Evolutionary conservation across 768 basidiomycete genomes (phyloP).

Genomic region (Hericium erinaceus): DNA sequence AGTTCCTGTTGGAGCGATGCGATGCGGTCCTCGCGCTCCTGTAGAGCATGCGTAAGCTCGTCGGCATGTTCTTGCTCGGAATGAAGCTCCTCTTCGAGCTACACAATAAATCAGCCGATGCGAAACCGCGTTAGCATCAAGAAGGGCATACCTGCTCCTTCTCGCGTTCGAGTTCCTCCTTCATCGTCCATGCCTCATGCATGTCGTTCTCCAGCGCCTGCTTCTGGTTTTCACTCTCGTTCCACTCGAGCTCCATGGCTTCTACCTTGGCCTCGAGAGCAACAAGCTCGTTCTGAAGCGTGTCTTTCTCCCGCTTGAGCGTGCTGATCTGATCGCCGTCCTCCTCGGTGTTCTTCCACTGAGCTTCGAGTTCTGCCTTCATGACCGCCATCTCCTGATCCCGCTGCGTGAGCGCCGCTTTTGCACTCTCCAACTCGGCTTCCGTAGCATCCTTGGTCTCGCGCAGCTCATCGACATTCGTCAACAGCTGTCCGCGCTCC

Average conservation of each 20-base stretch:
- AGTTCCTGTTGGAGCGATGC: conserved; percentile 45
- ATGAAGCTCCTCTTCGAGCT: conserved; percentile 50
- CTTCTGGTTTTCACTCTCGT: conserved; percentile 45
- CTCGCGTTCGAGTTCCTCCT: conserved; percentile 40
- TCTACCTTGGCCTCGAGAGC: conserved; percentile 18
- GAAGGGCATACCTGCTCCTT: conserved; percentile 4
- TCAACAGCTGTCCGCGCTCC: conserved; percentile 38
- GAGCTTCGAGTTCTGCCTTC: conserved; percentile 58
- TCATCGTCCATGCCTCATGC: conserved; percentile 41
- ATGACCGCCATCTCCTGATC: conserved; percentile 30
- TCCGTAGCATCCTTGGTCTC: conserved; percentile 35
- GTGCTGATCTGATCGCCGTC: conserved; percentile 36
- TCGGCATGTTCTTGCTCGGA: conserved; percentile 44
- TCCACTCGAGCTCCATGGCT: conserved; percentile 46
- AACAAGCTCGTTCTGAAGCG: conserved; percentile 20
- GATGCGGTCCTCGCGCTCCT: conserved; percentile 46
- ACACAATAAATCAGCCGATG: neutral
- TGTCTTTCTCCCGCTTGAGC: conserved; percentile 24
- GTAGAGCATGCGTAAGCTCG: conserved; percentile 35
- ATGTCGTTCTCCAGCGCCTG: conserved; percentile 47
- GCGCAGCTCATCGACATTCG: conserved; percentile 32
- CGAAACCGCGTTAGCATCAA: neutral
- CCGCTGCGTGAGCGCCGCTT: conserved; percentile 27
- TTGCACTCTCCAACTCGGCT: conserved; percentile 26
- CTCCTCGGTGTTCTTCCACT: conserved; percentile 60